phyloP scores from a whole-genome alignment of 1,284 basidiomycete genomes.

The Coriolopsis trogii region DNA sequence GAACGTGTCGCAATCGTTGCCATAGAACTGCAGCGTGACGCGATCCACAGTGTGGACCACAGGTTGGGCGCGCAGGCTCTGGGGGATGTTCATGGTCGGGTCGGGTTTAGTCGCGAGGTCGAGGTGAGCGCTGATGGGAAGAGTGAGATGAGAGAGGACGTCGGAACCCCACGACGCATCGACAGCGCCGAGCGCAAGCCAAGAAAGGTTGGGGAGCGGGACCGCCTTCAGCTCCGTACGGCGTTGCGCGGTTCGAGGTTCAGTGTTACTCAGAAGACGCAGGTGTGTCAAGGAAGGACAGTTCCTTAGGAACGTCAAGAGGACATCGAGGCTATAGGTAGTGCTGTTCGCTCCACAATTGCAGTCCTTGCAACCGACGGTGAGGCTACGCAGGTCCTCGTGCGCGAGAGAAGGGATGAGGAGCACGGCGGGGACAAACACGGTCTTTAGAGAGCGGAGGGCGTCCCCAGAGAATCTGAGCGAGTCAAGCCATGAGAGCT shows the following conservation, averaged over 20 bases:
- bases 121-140: not conserved
- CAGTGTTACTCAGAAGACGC: not conserved
- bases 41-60: not conserved
- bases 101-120: not conserved
- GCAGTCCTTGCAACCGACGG: not conserved
- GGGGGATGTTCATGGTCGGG: not conserved
- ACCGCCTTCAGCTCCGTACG: not conserved
- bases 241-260: not conserved
- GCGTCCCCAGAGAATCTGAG: no score
- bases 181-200: not conserved
- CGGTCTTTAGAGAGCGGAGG: not conserved
- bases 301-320: conserved; percentile 1
- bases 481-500: no score
- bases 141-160: not conserved
- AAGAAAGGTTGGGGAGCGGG: not conserved
- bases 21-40: not conserved
- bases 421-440: conserved; percentile 1
- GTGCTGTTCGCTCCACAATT: not conserved
- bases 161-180: not conserved
- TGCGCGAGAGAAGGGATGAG: not conserved
- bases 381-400: not conserved
- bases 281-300: not conserved
- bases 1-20: no score
- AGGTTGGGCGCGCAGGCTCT: not conserved
- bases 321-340: not conserved